phyloP scores from a whole-genome alignment of 257 asterid species.

The Rauvolfia tetraphylla region DNA sequence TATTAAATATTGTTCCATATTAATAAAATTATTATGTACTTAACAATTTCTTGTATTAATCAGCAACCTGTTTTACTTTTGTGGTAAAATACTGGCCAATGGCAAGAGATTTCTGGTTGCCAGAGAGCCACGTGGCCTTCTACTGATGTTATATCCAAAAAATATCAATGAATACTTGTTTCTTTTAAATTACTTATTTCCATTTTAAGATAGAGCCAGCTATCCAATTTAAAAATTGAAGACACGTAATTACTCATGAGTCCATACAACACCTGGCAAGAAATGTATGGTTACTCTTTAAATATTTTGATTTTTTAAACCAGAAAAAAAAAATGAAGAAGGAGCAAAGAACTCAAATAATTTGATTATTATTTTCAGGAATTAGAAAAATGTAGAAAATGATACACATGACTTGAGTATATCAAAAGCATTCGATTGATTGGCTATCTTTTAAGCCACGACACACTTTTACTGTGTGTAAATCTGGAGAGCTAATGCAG shows the following conservation, averaged over 20 bases:
- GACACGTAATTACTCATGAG: background rate
- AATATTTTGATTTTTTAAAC: background rate
- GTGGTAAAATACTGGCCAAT: no score
- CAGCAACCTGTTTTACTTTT: no score
- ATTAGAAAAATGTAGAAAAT: background rate
- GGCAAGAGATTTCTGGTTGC: background rate
- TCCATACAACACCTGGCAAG: background rate
- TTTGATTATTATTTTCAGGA: no score
- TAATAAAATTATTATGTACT: no score
- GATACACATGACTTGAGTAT: slow-evolving; percentile 11
- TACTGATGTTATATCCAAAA: background rate
- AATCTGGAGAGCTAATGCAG: background rate
- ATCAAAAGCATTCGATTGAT: slow-evolving; percentile 16
- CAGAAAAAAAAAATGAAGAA: no score
- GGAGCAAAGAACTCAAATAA: no score
- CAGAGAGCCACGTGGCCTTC: slow-evolving; percentile 4
- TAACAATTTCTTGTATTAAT: no score
- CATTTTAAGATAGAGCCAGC: no score
- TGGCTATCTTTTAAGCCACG: slow-evolving; percentile 23
- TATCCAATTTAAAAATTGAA: no score
- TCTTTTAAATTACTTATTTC: no score
- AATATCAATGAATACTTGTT: no score
- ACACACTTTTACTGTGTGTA: background rate
- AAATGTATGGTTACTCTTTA: background rate
- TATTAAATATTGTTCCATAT: no score